Base-by-base conservation (phyloP, 225 moss, liverwort and hornwort species). In the Bryum argenteum region DNA sequence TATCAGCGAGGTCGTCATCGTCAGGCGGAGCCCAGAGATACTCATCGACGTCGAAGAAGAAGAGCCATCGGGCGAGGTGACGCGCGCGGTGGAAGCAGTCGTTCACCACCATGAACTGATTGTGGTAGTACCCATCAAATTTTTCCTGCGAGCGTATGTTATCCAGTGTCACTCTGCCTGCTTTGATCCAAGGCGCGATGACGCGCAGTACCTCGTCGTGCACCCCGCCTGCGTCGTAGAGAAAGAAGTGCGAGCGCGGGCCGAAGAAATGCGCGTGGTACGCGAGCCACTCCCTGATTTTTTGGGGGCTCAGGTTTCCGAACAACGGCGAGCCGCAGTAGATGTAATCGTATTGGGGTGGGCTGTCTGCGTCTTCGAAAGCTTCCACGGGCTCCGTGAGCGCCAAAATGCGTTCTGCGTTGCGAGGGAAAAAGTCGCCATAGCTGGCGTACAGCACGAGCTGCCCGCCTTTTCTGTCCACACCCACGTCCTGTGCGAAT, bases 1-100 rank as follows among this genome's bases (percentile, higher is more conserved):
- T 76, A 10, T 84, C 69, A 4, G 63, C 69, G 14, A 88, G 33
- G 3, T 77, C 66, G 0, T 18, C 26, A 0, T 56, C 75, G 3
- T 45, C 65, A 0, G 82, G 74, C 0, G 91, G 91, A 48, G 87
- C 69, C 74, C 89, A 87, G 16, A 96, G 38, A 17, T 87, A 96
- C 82, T 96, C 95, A 50, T 96, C 95, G n/a, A 96, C 75, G 62
- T 96, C 95, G 69, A 93, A 93, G 85, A 87, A 96, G 71, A 93
- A 96, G 16, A 92, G 70, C 93, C 95, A 91, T 14, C 73, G 78
- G 1, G 89, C 64, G 55, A 89, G 67, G 41, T 84, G 62, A 39
- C 91, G 88, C 2, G 93, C 85, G 22, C 88, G 93, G 58, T 93
- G 73, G 38, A 96, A 78, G 42, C 95, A 96, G 26, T 96, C 93